A percentile compares a stretch with the other conserved stretches of the same genome.
phyloP scores from a whole-genome alignment of 768 basidiomycete species.

The Artomyces pyxidatus region DNA sequence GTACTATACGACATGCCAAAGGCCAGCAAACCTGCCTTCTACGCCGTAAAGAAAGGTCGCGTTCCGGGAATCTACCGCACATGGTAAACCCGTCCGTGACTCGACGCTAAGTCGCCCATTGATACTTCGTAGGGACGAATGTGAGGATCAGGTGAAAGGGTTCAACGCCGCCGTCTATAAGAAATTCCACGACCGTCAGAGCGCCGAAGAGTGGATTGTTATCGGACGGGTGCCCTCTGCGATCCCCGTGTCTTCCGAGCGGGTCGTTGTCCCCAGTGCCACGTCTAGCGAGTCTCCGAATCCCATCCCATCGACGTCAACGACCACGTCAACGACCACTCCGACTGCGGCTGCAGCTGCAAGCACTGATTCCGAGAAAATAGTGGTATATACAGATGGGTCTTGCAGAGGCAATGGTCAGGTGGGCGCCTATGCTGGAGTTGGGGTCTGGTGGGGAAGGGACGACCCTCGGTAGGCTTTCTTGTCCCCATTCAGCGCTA shows the following conservation, averaged over 20 bases:
- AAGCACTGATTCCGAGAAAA: conserved; percentile 16
- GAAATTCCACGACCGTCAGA: conserved; percentile 48
- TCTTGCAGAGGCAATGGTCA: conserved; percentile 81
- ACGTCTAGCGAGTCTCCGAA: not conserved
- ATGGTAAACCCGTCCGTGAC: conserved; percentile 42
- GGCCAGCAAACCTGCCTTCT: conserved; percentile 40
- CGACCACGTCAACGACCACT: not conserved
- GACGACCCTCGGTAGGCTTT: conserved; percentile 49
- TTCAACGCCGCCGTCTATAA: conserved; percentile 56
- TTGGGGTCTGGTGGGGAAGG: conserved; percentile 86
- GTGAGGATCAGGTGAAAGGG: conserved; percentile 58
- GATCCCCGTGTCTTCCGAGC: not conserved
- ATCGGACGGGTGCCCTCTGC: conserved; percentile 4
- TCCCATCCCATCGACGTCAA: conserved; percentile 1
- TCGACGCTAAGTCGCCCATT: not conserved
- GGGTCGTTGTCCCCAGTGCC: not conserved
- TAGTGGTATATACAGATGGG: conserved; percentile 80
- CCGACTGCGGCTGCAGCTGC: not conserved
- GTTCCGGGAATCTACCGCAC: conserved; percentile 57
- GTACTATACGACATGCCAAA: conserved; percentile 1
- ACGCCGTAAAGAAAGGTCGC: conserved; percentile 65
- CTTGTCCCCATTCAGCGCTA: not conserved
- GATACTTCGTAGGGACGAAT: conserved; percentile 52
- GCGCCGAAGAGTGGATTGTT: conserved; percentile 52
- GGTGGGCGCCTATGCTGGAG: conserved; percentile 56